phyloP scores from a whole-genome alignment of 768 basidiomycete genomes.

The Cantharellus anzutake region DNA sequence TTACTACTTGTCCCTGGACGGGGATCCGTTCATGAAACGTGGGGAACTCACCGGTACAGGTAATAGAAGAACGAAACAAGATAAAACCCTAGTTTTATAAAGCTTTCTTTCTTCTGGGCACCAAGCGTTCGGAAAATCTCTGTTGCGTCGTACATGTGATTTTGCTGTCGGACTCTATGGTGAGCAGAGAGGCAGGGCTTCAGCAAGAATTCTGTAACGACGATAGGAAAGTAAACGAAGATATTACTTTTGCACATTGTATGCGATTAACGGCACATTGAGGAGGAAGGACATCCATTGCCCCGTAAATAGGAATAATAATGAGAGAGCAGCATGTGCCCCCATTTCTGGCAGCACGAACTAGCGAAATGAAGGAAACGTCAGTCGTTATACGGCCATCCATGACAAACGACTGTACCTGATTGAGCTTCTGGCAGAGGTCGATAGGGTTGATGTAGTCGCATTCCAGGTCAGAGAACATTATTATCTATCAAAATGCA shows the following conservation, averaged over 20 bases:
- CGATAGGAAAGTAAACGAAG: background rate
- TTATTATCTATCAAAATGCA: conserved; percentile 60
- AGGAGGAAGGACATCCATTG: conserved; percentile 90
- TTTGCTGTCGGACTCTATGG: conserved; percentile 72
- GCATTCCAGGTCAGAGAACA: conserved; percentile 99
- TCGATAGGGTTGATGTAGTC: conserved; percentile 99
- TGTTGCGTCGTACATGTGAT: conserved; percentile 98
- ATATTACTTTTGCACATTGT: conserved; percentile 85
- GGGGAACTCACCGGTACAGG: conserved; percentile 55
- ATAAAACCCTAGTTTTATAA: conserved; percentile 88
- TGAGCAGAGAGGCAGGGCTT: background rate
- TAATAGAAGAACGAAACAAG: conserved; percentile 85
- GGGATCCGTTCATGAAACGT: conserved; percentile 1
- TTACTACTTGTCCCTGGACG: background rate
- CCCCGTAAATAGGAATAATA: conserved; percentile 81
- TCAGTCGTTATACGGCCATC: background rate
- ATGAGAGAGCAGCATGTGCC: conserved; percentile 79
- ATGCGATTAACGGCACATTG: conserved; percentile 73
- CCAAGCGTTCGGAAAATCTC: conserved; percentile 94
- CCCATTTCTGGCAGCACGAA: conserved; percentile 95
- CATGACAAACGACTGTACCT: conserved; percentile 27
- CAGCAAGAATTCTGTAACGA: background rate
- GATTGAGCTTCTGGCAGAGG: conserved; percentile 97
- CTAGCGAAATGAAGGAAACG: conserved; percentile 22
- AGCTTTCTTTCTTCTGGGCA: conserved; percentile 90